Base-by-base conservation (phyloP, 139 green algal genomes). In the Mesotaenium endlicherianum region DNA sequence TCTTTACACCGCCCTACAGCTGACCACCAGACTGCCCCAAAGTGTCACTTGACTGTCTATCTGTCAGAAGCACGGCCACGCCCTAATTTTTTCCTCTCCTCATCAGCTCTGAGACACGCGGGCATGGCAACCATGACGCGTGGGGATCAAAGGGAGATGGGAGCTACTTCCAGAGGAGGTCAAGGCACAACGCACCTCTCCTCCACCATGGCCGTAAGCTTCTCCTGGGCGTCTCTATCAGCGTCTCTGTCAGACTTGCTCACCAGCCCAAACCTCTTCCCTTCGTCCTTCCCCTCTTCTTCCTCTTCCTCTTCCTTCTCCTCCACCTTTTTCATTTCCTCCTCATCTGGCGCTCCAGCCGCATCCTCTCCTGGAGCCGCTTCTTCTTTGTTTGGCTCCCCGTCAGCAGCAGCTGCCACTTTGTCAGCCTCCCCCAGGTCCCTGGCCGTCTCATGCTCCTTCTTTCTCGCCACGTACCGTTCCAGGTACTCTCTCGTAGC, bases 401-500 rank as follows among this genome's bases (percentile, higher is more conserved):
- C 26, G 20, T 64, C 26, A 26, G 26, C 53, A 64, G 53, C 26
- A 34, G 26, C 20, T 34, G 53, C 26, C 26, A 34, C 26, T 34
- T 26, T 64, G 14, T 41, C 70, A 79, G 70, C 4, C 44, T 4
- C 70, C 70, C 26, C 30, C 53, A 72, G 43, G 41, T 38, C 60
- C 43, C 8, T 36, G 60, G 6, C 60, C 60, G 6, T 36, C 43
- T 72, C 36, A 6, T 72, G 43, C 69, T 77, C 47, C n/a, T 47
- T 47, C n/a, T 44, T 49, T 49, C 42, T 72, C 17, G 6, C 43
- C 53, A 42, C 74, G 79, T 36, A 69, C 64, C 93, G 80, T 16
- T 94, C 79, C 34, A 93, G 92, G 70, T 83, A 91, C 38, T 78
- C 57, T 59, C 58, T 39, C 0, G 79, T 90, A 31, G 59, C 86